phyloP scores from a whole-genome alignment of 768 basidiomycete genomes.

The Termitomyces sp. region DNA sequence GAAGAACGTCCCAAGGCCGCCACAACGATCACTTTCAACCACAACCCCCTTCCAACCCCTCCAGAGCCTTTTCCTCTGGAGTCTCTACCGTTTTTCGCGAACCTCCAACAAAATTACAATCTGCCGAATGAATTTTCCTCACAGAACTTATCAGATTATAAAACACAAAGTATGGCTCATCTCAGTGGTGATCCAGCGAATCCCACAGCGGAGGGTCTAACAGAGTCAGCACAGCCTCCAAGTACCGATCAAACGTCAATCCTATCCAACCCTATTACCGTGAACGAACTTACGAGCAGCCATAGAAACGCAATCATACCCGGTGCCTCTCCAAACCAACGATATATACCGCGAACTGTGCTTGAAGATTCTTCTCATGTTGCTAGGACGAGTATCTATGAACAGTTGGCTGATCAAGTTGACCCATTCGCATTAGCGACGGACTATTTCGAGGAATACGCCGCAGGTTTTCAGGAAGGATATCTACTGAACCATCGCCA shows the following conservation, averaged over 20 bases:
- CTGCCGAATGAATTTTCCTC: neutral
- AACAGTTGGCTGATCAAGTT: neutral
- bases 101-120: constrained; percentile 9
- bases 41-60: constrained; percentile 52
- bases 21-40: constrained; percentile 22
- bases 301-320: constrained; percentile 25
- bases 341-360: constrained; percentile 18
- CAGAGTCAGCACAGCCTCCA: neutral
- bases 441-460: constrained; percentile 19
- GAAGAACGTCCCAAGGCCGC: constrained; percentile 27
- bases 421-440: constrained; percentile 20
- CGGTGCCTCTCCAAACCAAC: constrained; percentile 24
- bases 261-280: neutral
- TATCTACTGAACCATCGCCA: constrained; percentile 7
- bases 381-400: neutral
- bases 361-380: neutral
- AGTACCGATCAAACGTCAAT: neutral
- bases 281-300: neutral
- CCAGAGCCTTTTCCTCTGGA: constrained; percentile 47
- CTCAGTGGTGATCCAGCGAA: neutral
- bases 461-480: constrained; percentile 20
- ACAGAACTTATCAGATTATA: neutral
- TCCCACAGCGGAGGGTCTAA: neutral
- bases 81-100: constrained; percentile 34
- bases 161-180: neutral